phyloP scores from a whole-genome alignment of 495 filamentous ascomycete genomes.

The Penicillium fimorum region DNA sequence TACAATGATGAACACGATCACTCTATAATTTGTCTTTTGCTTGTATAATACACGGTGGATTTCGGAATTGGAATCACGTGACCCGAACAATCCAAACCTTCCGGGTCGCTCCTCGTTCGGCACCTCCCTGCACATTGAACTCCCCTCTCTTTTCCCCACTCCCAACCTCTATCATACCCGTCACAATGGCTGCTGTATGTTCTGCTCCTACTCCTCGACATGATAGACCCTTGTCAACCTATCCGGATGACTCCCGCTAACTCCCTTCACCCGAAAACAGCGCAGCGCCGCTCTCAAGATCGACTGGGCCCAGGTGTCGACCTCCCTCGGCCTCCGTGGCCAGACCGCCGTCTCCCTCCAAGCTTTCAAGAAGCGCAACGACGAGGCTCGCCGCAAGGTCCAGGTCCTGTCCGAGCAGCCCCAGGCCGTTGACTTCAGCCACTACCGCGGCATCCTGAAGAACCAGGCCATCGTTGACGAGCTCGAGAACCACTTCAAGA shows the following conservation, averaged over 20 bases:
- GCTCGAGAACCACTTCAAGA: slow-evolving; percentile 89
- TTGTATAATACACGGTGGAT: slow-evolving; percentile 20
- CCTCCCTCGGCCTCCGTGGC: slow-evolving; percentile 91
- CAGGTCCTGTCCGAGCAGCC: slow-evolving; percentile 72
- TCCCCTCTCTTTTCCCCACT: slow-evolving; percentile 40
- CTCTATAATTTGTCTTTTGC: background rate
- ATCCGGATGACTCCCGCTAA: slow-evolving; percentile 28
- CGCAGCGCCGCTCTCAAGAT: slow-evolving; percentile 98
- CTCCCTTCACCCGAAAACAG: slow-evolving; percentile 50
- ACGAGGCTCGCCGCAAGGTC: slow-evolving; percentile 94
- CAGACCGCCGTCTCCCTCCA: slow-evolving; percentile 86
- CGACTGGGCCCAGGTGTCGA: slow-evolving; percentile 92
- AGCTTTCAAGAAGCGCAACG: slow-evolving; percentile 99
- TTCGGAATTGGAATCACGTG: slow-evolving; percentile 47
- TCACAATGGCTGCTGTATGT: slow-evolving; percentile 90
- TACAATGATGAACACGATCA: background rate
- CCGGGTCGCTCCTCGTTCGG: slow-evolving; percentile 44
- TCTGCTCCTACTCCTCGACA: slow-evolving; percentile 16
- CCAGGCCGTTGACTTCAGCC: slow-evolving; percentile 82
- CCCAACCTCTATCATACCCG: slow-evolving; percentile 42
- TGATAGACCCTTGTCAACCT: slow-evolving; percentile 13
- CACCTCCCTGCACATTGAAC: slow-evolving; percentile 43
- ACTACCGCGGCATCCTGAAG: slow-evolving; percentile 89
- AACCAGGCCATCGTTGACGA: slow-evolving; percentile 92
- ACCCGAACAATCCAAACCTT: slow-evolving; percentile 44